phyloP scores from a whole-genome alignment of 305 asterid species.

The Withania somnifera region DNA sequence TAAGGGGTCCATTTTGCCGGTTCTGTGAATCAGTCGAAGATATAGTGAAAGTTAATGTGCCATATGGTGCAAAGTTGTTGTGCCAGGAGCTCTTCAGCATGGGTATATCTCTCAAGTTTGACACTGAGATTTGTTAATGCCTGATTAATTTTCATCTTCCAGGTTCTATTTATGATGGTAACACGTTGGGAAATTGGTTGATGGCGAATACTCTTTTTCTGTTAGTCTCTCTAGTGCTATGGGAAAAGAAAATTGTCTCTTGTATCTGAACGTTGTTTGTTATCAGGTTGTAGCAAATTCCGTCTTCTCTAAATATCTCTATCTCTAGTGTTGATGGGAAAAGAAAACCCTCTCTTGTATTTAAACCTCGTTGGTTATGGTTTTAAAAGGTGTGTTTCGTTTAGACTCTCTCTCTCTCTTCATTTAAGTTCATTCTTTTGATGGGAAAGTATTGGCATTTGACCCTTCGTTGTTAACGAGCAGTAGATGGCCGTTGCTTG shows the following conservation, averaged over 20 bases:
- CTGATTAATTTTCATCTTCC: background rate
- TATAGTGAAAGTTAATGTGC: constrained; percentile 66
- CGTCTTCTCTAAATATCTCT: background rate
- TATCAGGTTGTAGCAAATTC: background rate
- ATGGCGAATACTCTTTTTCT: too few species aligned
- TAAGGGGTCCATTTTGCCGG: constrained; percentile 80
- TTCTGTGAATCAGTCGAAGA: constrained; percentile 69
- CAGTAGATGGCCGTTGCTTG: background rate
- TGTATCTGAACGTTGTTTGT: background rate
- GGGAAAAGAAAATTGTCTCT: background rate
- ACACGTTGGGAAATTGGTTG: background rate
- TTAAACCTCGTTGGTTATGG: background rate
- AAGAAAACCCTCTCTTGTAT: background rate
- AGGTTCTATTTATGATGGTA: background rate
- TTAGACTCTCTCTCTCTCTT: background rate
- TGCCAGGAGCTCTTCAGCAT: constrained; percentile 88
- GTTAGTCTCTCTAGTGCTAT: too few species aligned
- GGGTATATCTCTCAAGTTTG: constrained; percentile 81
- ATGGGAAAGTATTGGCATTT: background rate
- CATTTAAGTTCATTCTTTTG: background rate
- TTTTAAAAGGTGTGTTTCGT: background rate
- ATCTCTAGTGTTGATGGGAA: background rate
- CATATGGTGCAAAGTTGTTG: constrained; percentile 83
- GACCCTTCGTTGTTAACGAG: background rate
- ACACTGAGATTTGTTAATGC: constrained; percentile 55